Evolutionary conservation across 2,329 filamentous ascomycete genomes (phyloP).

Genomic region (Zymoseptoria ardabiliae): DNA sequence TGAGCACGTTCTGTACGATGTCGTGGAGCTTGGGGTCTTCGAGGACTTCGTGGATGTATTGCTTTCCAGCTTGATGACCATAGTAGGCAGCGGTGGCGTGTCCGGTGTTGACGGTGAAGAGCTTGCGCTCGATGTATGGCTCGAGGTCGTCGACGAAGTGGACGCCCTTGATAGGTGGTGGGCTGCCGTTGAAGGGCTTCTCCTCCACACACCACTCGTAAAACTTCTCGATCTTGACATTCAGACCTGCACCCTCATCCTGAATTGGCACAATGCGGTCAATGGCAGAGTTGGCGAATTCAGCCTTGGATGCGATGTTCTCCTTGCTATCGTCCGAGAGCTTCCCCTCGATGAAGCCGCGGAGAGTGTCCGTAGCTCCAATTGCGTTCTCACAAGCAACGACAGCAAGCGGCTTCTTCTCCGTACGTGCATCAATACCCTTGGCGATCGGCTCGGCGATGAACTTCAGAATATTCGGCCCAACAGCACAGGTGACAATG

Average conservation of each 20-base stretch:
- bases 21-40: slow-evolving; percentile 71
- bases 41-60: slow-evolving; percentile 83
- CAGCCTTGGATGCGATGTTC: slow-evolving; percentile 64
- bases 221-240: slow-evolving; percentile 96
- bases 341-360: slow-evolving; percentile 64
- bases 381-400: slow-evolving; percentile 99
- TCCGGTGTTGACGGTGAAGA: slow-evolving; percentile 98
- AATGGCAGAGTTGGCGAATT: slow-evolving; percentile 95
- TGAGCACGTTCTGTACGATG: slow-evolving; percentile 70
- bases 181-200: slow-evolving; percentile 68
- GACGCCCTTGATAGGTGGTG: slow-evolving; percentile 70
- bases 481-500: slow-evolving; percentile 92
- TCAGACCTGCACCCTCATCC: slow-evolving; percentile 67
- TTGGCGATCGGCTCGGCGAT: slow-evolving; percentile 94
- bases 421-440: slow-evolving; percentile 71
- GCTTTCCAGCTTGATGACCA: slow-evolving; percentile 78
- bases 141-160: slow-evolving; percentile 87
- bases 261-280: slow-evolving; percentile 96
- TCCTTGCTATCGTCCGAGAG: slow-evolving; percentile 60
- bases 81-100: slow-evolving; percentile 96
- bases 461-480: slow-evolving; percentile 91
- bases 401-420: slow-evolving; percentile 66
- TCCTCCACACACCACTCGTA: slow-evolving; percentile 97
- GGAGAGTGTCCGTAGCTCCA: slow-evolving; percentile 82
- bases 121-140: slow-evolving; percentile 98